phyloP scores from a whole-genome alignment of 805 yeast genomes.

The Ascoidea tarda region DNA sequence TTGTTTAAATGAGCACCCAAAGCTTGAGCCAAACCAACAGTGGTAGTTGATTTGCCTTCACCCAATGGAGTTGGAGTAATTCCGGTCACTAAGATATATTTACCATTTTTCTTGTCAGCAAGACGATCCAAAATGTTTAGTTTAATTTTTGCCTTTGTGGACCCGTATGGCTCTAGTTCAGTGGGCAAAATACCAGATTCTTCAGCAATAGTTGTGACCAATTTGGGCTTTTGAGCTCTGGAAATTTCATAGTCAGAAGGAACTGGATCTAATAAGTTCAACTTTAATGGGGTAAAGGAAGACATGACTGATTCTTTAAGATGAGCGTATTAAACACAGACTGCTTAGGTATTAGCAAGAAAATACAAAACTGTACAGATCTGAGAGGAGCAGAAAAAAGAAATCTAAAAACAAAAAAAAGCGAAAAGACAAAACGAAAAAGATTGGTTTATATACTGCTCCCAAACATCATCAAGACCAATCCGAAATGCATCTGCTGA shows the following conservation, averaged over 20 bases:
- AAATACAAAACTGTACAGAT: too few relatives aligned
- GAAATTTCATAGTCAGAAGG: constrained; percentile 76
- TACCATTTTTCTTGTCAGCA: constrained; percentile 44
- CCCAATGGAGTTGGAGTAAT: constrained; percentile 80
- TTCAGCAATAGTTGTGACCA: constrained; percentile 49
- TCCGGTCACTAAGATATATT: constrained; percentile 68
- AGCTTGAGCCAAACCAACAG: constrained; percentile 73
- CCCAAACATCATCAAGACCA: not conserved
- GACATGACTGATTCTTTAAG: not conserved
- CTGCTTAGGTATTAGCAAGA: not conserved
- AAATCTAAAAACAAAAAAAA: not conserved
- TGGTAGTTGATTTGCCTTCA: constrained; percentile 77
- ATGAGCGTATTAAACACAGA: not conserved
- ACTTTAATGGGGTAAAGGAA: constrained; percentile 34
- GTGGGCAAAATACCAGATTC: constrained; percentile 55
- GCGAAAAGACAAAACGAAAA: too few relatives aligned
- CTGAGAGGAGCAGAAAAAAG: not conserved
- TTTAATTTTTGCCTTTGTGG: constrained; percentile 65
- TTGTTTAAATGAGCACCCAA: constrained; percentile 60
- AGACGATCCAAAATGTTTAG: constrained; percentile 49
- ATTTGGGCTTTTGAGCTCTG: constrained; percentile 59
- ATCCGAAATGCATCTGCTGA: too few relatives aligned
- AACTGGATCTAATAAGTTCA: constrained; percentile 47
- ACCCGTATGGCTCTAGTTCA: constrained; percentile 66
- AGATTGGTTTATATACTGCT: not conserved